Evolutionary conservation across 1,284 basidiomycete genomes (phyloP), one percentile per base, ranked within the genome.

Genomic region (Austroboletus rostrupii): DNA sequence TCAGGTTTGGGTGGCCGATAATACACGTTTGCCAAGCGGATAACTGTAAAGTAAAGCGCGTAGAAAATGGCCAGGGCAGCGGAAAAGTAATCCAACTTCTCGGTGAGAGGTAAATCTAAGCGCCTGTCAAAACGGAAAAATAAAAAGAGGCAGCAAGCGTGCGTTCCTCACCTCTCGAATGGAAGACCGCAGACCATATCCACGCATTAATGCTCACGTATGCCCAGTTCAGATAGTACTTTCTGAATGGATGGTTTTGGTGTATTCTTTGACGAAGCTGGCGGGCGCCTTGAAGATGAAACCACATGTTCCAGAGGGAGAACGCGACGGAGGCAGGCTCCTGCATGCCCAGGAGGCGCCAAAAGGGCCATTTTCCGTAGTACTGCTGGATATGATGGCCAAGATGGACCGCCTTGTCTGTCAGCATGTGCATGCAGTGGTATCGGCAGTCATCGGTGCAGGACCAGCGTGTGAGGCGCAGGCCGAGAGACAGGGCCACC

Each of bases 341-440:
- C 69, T 99, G 97, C 70, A 92, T 87, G 23, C 92, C 92, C 6
- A 77, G 70, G 20, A 90, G 71, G 36, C 93, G 78, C 80, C 85
- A 87, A 68, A 97, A 97, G 0, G 93, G 91, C 95, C 96, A 99
- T 73, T 99, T 99, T 21, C 97, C 97, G 61, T 93, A 83, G 68
- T 90, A 97, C 62, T 97, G 94, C 48, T 89, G 77, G 19, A 88
- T 71, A 28, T 35, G 69, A 58, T 52, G 64, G 14, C 71, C 77
- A 4, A 59, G 59, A 35, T 59, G 47, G 14, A 83, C 62, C 21
- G 84, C 81, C 20, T 76, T 70, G 54, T 83, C 77, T 14, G 93
- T 97, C 48, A 96, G 77, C 45, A 75, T 68, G 62, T 97, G 93
- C 76, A 89, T 90, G 72, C 96, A 99, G 17, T 71, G 70, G 64